Base-by-base conservation (phyloP, 352 stramenopile genomes). In the Phytophthora tubulina region DNA sequence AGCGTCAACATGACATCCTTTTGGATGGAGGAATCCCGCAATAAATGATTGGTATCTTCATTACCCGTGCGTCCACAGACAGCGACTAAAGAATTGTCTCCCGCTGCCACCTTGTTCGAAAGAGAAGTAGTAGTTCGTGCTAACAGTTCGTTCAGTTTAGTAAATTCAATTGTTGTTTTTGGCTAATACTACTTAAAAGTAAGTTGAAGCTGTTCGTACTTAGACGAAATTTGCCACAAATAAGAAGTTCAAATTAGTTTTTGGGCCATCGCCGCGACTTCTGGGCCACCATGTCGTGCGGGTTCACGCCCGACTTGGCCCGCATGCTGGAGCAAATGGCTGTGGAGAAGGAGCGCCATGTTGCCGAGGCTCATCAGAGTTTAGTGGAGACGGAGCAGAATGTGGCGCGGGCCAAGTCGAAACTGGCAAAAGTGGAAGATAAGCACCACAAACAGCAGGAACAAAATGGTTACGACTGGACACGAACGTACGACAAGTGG, bases 401-500 rank as follows among this genome's bases (percentile, higher is more conserved):
- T 49, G 63, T 87, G n/a, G 73, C 70, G 17, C 74, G 63, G 17
- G 52, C 36, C 35, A 88, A 84, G 72, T 71, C 74, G 6, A 81
- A 82, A 73, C 31, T 81, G 59, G 70, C 67, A 9, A 67, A 76
- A 52, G 58, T 63, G 9, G 63, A 71, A 39, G 48, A 52, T 31
- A 75, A 68, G 36, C 39, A 68, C 42, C 41, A 58, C 27, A 76
- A 68, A 50, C 55, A 68, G 33, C 41, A 64, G 36, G 31, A 66
- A 21, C 7, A 78, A 52, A 66, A 63, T 11, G 52, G 46, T n/a
- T 84, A 90, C 80, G 82, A 96, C 76, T 96, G 89, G 89, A 95
- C 87, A 2, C 66, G 75, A 8, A 81, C 84, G 46, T 96, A 96
- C 73, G 83, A 86, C 36, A 89, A 90, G 56, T 96, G 89, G 89